Percentiles rank a stretch among this genome's conserved stretches.
Evolutionary conservation across 192 early-diverging fungal genomes (phyloP).

Genomic region (Linnemannia zychae): DNA sequence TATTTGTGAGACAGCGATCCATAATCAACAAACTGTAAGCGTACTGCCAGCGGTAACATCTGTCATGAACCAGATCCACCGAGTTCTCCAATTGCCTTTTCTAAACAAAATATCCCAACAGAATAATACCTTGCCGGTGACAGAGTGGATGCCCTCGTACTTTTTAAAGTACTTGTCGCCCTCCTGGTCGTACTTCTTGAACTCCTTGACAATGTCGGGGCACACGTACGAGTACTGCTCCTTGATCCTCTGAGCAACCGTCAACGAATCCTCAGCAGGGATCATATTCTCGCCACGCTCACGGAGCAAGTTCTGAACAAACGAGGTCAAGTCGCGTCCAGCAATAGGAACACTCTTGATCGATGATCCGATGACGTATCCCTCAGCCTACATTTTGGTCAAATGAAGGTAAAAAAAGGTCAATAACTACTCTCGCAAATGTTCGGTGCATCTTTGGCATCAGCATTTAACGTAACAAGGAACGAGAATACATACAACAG

Average conservation of each 20-base stretch:
- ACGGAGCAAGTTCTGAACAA: slow-evolving; percentile 97
- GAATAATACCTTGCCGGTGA: slow-evolving; percentile 82
- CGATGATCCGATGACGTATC: slow-evolving; percentile 97
- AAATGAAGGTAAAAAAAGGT: neutral
- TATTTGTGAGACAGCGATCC: slow-evolving; percentile 35
- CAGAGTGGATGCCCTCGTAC: slow-evolving; percentile 85
- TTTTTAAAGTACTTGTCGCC: slow-evolving; percentile 91
- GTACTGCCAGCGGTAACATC: neutral
- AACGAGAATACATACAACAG: slow-evolving; percentile 76
- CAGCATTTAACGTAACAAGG: neutral
- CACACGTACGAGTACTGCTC: slow-evolving; percentile 98
- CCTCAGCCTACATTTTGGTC: slow-evolving; percentile 80
- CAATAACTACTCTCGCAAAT: neutral
- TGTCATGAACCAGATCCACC: no score
- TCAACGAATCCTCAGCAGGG: slow-evolving; percentile 96
- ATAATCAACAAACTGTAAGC: neutral
- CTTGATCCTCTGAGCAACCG: slow-evolving; percentile 96
- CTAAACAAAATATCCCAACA: neutral
- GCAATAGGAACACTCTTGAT: slow-evolving; percentile 99
- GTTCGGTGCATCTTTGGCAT: neutral
- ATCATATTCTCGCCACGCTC: slow-evolving; percentile 96
- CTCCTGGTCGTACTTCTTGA: slow-evolving; percentile 92
- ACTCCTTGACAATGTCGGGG: slow-evolving; percentile 98
- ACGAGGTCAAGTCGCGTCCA: slow-evolving; percentile 96
- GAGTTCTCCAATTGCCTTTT: neutral